Evolutionary conservation across 2,329 filamentous ascomycete genomes (phyloP).

Genomic region (Stagonosporopsis tanaceti): DNA sequence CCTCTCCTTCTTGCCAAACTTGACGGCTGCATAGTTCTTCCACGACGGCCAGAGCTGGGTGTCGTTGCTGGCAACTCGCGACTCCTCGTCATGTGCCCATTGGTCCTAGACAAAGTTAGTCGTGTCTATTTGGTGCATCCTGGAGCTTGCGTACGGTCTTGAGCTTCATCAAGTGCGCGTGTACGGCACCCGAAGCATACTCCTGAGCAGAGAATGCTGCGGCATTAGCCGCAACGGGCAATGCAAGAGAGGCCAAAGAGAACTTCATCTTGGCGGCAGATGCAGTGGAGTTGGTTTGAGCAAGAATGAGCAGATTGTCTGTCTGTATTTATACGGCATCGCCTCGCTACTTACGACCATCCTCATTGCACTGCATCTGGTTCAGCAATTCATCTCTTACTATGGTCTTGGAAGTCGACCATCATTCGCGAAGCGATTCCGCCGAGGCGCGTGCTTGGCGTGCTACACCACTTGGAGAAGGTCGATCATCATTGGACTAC

Average conservation of each 20-base stretch:
- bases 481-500: constrained; percentile 14
- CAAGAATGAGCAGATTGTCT: constrained; percentile 33
- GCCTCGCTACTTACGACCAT: constrained; percentile 2
- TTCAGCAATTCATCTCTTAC: constrained; percentile 12
- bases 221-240: constrained; percentile 34
- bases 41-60: constrained; percentile 30
- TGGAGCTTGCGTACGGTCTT: constrained; percentile 26
- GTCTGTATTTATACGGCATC: constrained; percentile 29
- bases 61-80: constrained; percentile 11
- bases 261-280: constrained; percentile 36
- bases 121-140: background rate
- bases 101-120: constrained; percentile 23
- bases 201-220: constrained; percentile 33
- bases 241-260: constrained; percentile 29
- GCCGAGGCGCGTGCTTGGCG: constrained; percentile 12
- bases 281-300: constrained; percentile 29
- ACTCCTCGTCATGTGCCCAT: constrained; percentile 32
- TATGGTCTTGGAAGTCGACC: constrained; percentile 20
- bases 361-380: constrained; percentile 7
- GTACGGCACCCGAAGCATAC: constrained; percentile 34
- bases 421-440: constrained; percentile 6
- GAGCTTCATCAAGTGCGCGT: constrained; percentile 38
- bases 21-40: constrained; percentile 24
- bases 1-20: constrained; percentile 29
- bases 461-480: constrained; percentile 19